Conservation (phyloP, 192 early-diverging fungal species). For the Podila epicladia region DNA sequence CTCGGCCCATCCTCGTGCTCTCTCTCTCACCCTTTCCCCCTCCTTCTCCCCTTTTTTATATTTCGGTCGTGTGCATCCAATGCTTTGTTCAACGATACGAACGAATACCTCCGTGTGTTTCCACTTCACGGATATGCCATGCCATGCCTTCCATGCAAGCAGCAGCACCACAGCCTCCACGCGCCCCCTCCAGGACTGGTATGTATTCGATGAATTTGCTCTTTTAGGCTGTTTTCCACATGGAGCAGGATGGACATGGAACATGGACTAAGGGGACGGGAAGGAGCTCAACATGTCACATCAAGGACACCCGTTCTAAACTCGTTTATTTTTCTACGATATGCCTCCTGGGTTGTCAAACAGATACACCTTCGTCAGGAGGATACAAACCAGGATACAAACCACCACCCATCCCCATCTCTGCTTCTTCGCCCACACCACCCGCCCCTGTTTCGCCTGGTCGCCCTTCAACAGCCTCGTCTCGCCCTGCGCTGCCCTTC, state of each 20-base stretch:
- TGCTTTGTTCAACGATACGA: background rate
- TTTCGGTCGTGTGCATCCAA: background rate
- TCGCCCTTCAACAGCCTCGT: constrained; percentile 30
- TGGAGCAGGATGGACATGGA: background rate
- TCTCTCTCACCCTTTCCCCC: background rate
- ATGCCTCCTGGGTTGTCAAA: background rate
- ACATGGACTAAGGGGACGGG: background rate
- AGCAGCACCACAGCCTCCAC: constrained; percentile 20
- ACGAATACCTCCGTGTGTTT: background rate
- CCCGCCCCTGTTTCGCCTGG: constrained; percentile 24
- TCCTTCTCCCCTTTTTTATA: constrained; percentile 2
- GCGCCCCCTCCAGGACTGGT: constrained; percentile 37
- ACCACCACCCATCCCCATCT: constrained; percentile 39
- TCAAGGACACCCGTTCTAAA: background rate
- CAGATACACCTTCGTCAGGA: constrained; percentile 18
- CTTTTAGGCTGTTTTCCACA: background rate
- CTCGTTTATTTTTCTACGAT: constrained; percentile 1
- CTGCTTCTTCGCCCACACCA: constrained; percentile 6
- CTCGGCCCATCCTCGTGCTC: too few species aligned
- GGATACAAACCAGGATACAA: constrained; percentile 48
- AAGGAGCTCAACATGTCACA: background rate
- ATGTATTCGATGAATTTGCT: background rate
- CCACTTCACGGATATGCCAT: background rate
- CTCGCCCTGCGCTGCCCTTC: constrained; percentile 45
- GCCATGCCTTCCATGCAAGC: background rate